Conservation (phyloP, 371 early-diverging fungal genomes). For the Neoconidiobolus thromboides region DNA sequence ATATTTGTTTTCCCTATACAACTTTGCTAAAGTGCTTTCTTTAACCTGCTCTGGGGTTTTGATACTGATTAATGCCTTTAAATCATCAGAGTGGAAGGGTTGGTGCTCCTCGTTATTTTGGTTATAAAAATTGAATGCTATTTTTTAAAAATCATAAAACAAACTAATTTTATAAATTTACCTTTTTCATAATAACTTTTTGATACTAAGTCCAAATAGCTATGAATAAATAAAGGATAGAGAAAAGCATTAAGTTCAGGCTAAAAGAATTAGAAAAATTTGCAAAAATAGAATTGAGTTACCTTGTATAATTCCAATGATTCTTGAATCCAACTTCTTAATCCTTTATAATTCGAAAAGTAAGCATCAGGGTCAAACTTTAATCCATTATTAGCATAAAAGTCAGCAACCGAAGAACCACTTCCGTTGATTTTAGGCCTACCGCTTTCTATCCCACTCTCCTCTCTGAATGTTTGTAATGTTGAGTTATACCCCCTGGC, state of each 20-base stretch:
- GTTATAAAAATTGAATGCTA: constrained; percentile 63
- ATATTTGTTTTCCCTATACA: constrained; percentile 77
- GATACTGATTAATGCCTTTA: constrained; percentile 42
- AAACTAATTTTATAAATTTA: constrained; percentile 9
- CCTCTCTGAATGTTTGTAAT: too few species aligned
- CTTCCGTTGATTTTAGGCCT: too few species aligned
- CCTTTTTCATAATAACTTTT: constrained; percentile 41
- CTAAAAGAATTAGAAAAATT: constrained; percentile 15
- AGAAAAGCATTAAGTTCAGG: constrained; percentile 68
- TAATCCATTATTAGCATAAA: too few species aligned
- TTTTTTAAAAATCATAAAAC: not conserved
- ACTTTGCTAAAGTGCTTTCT: constrained; percentile 62
- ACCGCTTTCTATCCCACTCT: too few species aligned
- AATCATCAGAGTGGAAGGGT: constrained; percentile 47
- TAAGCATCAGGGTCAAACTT: too few species aligned
- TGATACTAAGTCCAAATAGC: constrained; percentile 75
- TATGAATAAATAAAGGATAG: constrained; percentile 89
- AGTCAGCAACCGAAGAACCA: too few species aligned
- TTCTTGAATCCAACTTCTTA: not conserved
- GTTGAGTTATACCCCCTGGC: too few species aligned
- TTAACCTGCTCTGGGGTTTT: constrained; percentile 47
- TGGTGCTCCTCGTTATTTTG: constrained; percentile 51
- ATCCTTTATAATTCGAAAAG: too few species aligned
- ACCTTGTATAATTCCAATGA: constrained; percentile 3
- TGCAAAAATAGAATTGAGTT: not conserved